Evolutionary conservation across 352 stramenopile genomes (phyloP), one percentile per base, ranked within the genome.

Genomic region (Pythium monospermum): DNA sequence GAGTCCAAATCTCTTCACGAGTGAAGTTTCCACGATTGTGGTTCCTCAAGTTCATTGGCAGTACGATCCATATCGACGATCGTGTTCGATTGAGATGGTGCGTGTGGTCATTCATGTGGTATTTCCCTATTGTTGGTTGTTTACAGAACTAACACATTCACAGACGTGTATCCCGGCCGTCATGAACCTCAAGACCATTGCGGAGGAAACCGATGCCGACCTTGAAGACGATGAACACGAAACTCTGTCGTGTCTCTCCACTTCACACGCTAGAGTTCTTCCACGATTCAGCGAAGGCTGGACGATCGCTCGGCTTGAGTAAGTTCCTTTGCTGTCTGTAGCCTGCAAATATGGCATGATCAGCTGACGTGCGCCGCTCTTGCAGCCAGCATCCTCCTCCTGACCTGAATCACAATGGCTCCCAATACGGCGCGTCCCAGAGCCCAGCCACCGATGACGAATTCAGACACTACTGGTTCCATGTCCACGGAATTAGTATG

Each of bases 151-250:
- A 26, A 30, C 22, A 12, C 44, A 15, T 23, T 6, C 13, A 7
- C 19, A 71, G 64, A 55, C 62, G 18, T 77, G 64, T 33, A 61
- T 59, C 12, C 64, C 68, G 26, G 52, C 58, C 8, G 44, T 69
- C 6, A 73, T 73, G 60, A 66, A 55, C 22, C 48, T 76, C 23
- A 57, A 42, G 23, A 69, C 64, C 12, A 59, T 73, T n/a, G 57
- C 57, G 15, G 54, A 65, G 15, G 31, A 58, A 11, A 3, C 42
- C 1, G 47, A 62, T 19, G 6, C n/a, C n/a, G n/a, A n/a, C n/a
- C n/a, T 41, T 3, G 28, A 45, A 11, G 26, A 30, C 1, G 15
- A 54, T 8, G 22, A 22, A 30, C 22, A n/a, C 21, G 51, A 53
- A 16, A 32, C 57, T 7, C 21, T 45, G 23, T 44, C 42, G 1